Evolutionary conservation across 805 yeast genomes (phyloP).

Genomic region (Zygosaccharomyces lentus): DNA sequence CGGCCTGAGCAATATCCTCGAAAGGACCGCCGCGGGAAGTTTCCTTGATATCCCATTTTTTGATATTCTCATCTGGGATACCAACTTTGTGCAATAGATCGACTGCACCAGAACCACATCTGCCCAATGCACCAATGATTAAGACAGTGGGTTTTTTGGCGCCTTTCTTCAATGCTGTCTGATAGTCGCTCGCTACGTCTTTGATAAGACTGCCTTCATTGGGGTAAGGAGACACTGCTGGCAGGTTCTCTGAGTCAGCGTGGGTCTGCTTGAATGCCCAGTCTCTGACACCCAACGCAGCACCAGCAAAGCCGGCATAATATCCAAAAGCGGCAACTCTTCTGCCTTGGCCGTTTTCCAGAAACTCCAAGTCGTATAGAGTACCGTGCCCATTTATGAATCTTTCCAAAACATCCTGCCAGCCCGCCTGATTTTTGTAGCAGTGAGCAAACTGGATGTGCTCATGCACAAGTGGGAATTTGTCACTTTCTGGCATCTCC

Average conservation of each 20-base stretch:
- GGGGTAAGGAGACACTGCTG: constrained; percentile 77
- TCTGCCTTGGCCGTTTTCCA: constrained; percentile 91
- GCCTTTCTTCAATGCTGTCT: constrained; percentile 54
- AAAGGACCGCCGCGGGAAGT: constrained; percentile 98
- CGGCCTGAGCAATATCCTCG: constrained; percentile 79
- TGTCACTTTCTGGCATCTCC: constrained; percentile 85
- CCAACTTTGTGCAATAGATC: constrained; percentile 80
- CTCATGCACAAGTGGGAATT: constrained; percentile 90
- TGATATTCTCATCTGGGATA: constrained; percentile 74
- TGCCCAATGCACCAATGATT: constrained; percentile 95
- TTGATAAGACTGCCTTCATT: constrained; percentile 69
- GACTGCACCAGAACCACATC: constrained; percentile 98
- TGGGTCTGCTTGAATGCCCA: constrained; percentile 90
- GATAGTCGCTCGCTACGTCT: constrained; percentile 61
- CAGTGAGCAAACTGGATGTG: constrained; percentile 99
- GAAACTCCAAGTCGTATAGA: constrained; percentile 89
- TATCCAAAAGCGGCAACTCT: constrained; percentile 99
- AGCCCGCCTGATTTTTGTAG: constrained; percentile 95
- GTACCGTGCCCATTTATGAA: constrained; percentile 90
- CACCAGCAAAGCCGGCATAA: constrained; percentile 99
- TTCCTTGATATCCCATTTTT: constrained; percentile 96
- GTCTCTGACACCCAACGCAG: constrained; percentile 90
- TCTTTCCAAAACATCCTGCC: constrained; percentile 86
- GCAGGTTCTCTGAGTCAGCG: constrained; percentile 61
- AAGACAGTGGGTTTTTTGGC: constrained; percentile 72